phyloP scores from a whole-genome alignment of 1,284 basidiomycete genomes.

The Boletus mariae region DNA sequence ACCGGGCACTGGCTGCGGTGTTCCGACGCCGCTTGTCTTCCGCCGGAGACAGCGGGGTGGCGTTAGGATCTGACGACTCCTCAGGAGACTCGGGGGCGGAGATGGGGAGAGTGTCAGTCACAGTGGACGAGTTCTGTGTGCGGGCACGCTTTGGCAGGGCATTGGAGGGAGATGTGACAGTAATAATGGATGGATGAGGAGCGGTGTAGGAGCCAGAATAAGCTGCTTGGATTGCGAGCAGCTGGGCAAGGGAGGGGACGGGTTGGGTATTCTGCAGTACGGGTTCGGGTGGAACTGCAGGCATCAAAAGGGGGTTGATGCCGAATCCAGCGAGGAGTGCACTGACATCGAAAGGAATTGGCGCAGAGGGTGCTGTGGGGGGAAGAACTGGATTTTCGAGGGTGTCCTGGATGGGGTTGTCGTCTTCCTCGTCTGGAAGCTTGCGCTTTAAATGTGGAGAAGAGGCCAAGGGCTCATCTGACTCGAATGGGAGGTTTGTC shows the following conservation, averaged over 20 bases:
- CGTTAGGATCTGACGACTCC: constrained; percentile 21
- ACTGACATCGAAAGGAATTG: constrained; percentile 48
- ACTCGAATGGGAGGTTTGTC: constrained; percentile 78
- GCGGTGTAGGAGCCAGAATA: constrained; percentile 24
- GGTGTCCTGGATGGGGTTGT: constrained; percentile 41
- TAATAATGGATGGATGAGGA: constrained; percentile 20
- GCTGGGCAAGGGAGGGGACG: constrained; percentile 58
- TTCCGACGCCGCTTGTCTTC: constrained; percentile 95
- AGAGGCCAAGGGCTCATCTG: constrained; percentile 55
- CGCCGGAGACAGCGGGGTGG: constrained; percentile 42
- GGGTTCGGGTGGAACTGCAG: constrained; percentile 17
- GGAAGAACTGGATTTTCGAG: constrained; percentile 60
- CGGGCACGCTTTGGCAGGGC: constrained; percentile 25
- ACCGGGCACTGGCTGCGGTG: constrained; percentile 95
- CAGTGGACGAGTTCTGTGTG: constrained; percentile 15
- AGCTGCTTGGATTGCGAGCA: constrained; percentile 55
- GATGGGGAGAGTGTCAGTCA: constrained; percentile 33
- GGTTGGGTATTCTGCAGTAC: constrained; percentile 16
- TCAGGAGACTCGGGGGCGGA: constrained; percentile 29
- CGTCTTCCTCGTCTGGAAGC: constrained; percentile 40
- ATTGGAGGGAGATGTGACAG: constrained; percentile 8
- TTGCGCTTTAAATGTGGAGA: constrained; percentile 35
- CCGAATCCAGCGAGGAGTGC: constrained; percentile 59
- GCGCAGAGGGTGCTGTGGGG: constrained; percentile 29
- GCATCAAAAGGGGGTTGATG: constrained; percentile 51